Base-by-base conservation (phyloP, 257 asterid genomes). In the Solanum microdontum region DNA sequence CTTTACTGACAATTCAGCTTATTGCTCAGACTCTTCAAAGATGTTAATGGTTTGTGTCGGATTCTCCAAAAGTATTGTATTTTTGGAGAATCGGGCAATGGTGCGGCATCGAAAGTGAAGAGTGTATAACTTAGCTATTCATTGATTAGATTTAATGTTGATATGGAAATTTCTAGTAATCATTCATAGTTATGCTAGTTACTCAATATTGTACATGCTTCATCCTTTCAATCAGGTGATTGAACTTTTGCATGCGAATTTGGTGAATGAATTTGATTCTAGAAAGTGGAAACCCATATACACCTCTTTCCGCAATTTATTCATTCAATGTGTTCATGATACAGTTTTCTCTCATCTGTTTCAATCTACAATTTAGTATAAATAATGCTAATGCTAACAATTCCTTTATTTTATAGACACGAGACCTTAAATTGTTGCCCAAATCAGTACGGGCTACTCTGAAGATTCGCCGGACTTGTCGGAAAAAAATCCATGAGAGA, bases 401-500 rank as follows among this genome's bases (percentile, higher is more conserved):
- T 82, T 51, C 28, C 26, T 26, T 19, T 86, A 82, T 84, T 87
- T 19, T 91, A 87, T 89, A 97, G 99, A 94, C 98, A 11, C 94
- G 96, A 87, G 99, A 96, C 88, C 86, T 94, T 89, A 96, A 92
- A 88, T 89, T 92, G 94, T 87, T 96, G 90, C 98, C 98, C 32
- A 93, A 93, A 90, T 88, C 89, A 33, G 87, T 23, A 33, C 93
- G 97, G 43, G 84, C 77, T 45, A 82, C 92, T 89, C 82, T 96
- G 89, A 93, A 94, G 91, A 92, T 84, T 91, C 95, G 92, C 51
- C 93, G 98, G 66, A 90, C 90, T 84, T 95, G 94, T 90, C 94
- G 98, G 88, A 92, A 92, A 91, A 96, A 93, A 95, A 95, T 96
- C 89, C 95, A 95, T 1, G 98, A 96, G 91, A 95, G 99, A 91